A percentile compares a stretch with the other conserved stretches of the same genome.
Conservation (phyloP, 495 filamentous ascomycete species). For the Penicillium tannophilum region DNA sequence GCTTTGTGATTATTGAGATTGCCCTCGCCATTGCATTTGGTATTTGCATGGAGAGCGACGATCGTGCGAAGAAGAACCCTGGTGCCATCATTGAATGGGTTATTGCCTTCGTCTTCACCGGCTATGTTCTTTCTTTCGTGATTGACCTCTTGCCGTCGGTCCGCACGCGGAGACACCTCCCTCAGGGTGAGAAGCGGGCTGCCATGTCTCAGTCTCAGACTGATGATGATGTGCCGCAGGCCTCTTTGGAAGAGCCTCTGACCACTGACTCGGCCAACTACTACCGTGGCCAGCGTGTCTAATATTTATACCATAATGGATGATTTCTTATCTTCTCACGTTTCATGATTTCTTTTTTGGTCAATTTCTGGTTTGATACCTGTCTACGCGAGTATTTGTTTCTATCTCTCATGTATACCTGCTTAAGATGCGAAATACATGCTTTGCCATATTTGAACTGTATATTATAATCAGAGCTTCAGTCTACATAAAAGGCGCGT, state of each 20-base stretch:
- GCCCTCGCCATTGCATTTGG: slow-evolving; percentile 69
- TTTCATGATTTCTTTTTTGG: background rate
- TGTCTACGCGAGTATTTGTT: background rate
- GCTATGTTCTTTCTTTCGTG: slow-evolving; percentile 86
- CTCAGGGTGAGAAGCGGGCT: slow-evolving; percentile 46
- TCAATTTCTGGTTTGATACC: slow-evolving; percentile 3
- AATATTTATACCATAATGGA: background rate
- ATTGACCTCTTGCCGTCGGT: slow-evolving; percentile 85
- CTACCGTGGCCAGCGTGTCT: slow-evolving; percentile 11
- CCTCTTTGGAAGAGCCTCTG: slow-evolving; percentile 40
- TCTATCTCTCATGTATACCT: background rate
- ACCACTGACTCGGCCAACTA: slow-evolving; percentile 41
- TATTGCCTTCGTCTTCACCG: slow-evolving; percentile 86
- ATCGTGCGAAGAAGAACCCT: slow-evolving; percentile 47
- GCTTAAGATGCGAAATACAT: background rate
- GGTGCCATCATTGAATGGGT: slow-evolving; percentile 76
- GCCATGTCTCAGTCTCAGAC: slow-evolving; percentile 22
- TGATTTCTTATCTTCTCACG: background rate
- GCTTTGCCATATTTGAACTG: background rate
- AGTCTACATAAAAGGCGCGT: background rate
- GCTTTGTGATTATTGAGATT: slow-evolving; percentile 79
- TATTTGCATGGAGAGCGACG: slow-evolving; percentile 35
- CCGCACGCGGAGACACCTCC: slow-evolving; percentile 57
- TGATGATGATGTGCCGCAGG: slow-evolving; percentile 11
- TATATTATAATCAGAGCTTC: background rate